Evolutionary conservation across 768 basidiomycete species (phyloP).

Genomic region (Tremella mesenterica): DNA sequence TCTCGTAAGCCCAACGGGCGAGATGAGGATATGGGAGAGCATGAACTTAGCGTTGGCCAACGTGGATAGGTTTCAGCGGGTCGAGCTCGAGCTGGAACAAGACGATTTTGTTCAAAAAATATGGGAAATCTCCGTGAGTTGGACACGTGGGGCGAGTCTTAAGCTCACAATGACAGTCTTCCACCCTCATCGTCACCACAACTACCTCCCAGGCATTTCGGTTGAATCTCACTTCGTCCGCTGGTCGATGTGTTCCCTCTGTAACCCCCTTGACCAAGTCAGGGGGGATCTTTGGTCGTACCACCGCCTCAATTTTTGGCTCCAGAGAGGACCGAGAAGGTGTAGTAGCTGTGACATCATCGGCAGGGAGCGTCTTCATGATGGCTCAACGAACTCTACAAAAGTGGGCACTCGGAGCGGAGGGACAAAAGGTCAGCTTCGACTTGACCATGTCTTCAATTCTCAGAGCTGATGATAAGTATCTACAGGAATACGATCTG

Average conservation of each 20-base stretch:
- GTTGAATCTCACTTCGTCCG: slow-evolving; percentile 27
- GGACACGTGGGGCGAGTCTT: neutral
- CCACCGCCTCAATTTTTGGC: slow-evolving; percentile 35
- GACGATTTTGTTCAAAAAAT: slow-evolving; percentile 31
- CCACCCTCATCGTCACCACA: slow-evolving; percentile 38
- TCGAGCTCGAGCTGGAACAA: slow-evolving; percentile 29
- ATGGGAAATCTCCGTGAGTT: slow-evolving; percentile 25
- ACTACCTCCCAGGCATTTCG: slow-evolving; percentile 32
- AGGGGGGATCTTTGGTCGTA: slow-evolving; percentile 38
- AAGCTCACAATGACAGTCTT: slow-evolving; percentile 16
- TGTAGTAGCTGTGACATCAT: slow-evolving; percentile 21
- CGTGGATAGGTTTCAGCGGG: slow-evolving; percentile 37
- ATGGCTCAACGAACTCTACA: slow-evolving; percentile 13
- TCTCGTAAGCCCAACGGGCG: slow-evolving; percentile 61
- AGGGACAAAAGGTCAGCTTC: slow-evolving; percentile 20
- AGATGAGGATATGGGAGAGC: slow-evolving; percentile 78
- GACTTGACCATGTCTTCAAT: neutral
- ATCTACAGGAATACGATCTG: slow-evolving; percentile 28
- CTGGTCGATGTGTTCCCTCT: slow-evolving; percentile 31
- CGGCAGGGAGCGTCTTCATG: slow-evolving; percentile 18
- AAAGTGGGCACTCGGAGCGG: slow-evolving; percentile 21
- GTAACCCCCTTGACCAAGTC: slow-evolving; percentile 29
- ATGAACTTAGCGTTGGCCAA: slow-evolving; percentile 48
- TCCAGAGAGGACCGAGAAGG: slow-evolving; percentile 18
- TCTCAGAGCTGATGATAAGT: slow-evolving; percentile 6